Evolutionary conservation across 2,329 filamentous ascomycete genomes (phyloP), one percentile per base, ranked within the genome.

Genomic region (Phialocephala subalpina): DNA sequence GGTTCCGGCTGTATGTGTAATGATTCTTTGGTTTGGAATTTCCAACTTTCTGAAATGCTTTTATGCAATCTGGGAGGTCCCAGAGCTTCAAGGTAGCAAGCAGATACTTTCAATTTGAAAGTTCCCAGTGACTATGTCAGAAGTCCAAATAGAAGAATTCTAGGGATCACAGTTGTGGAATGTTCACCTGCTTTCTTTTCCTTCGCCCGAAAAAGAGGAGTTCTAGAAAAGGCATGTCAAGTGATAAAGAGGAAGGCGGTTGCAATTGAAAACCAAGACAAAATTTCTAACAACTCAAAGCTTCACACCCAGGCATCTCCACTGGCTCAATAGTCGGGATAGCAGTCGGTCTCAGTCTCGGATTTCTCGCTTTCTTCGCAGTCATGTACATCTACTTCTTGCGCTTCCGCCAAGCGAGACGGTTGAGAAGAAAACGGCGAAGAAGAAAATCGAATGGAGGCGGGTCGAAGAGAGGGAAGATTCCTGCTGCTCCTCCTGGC

Each of bases 301-400:
- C 29, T 9, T 56, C 60, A 38, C 58, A 61, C 14, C 65, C 63
- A 0, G 61, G 62, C 3, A 59, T 69, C 58, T 55, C 66, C n/a
- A 67, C 68, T 7, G 49, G 62, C 9, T 49, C 62, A 1, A 68
- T 70, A 36, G 66, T 68, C 4, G 70, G 70, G 1, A 73, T 73
- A 16, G 60, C 71, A 5, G 58, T 73, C 3, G 70, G 69, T 18
- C 58, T 69, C 12, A 20, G 61, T 14, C 55, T 62, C 2, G 62
- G 63, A 2, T 56, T 68, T n/a, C 20, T 59, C 18, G 22, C 65
- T 1, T 62, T 73, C 20, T 16, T 63, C 29, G 69, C 63, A 2
- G 67, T 70, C 16, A 57, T 60, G 20, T 73, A 73, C 58, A 65
- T 73, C 9, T 73, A 70, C 58, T 53, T 63, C 8, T 57, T 73